Evolutionary conservation across 306 rosid genomes (phyloP), one percentile per base, ranked within the genome.

Genomic region (Fagus sylvatica): DNA sequence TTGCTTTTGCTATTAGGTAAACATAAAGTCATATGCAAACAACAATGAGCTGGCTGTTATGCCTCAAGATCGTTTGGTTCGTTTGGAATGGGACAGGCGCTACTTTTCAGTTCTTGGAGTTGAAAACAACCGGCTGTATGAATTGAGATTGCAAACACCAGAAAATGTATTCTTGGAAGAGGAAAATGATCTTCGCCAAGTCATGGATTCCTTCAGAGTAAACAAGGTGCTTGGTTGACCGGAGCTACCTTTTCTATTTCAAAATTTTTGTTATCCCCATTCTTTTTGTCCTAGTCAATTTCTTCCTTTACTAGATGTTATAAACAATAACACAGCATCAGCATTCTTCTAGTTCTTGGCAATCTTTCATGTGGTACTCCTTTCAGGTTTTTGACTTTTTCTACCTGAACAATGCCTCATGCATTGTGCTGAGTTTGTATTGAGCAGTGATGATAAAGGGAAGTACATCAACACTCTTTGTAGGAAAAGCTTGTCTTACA

Each of bases 41-140:
- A 95, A 85, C 89, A 94, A 92, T 75, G 95, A 92, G 87, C 91
- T 92, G 62, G 98, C 97, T 71, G 97, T 94, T 16, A 94, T 94
- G 97, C 97, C 99, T 2, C 84, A 91, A 82, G 98, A 91, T 67
- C 88, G 98, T 15, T 86, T 93, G 59, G 89, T 88, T 28, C 91
- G 97, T 59, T 43, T 91, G 86, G 99, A 95, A 86, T 95, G 99
- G 98, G 85, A 95, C 72, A 53, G 98, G 68, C 82, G 99, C 73
- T 95, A 93, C 83, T 93, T 93, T 40, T 89, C 98, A n/a, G 97
- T 95, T 67, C 93, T 92, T 0, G 97, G 97, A 72, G 99, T 95
- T 66, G 99, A 95, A 84, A 95, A 95, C 93, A 91, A 83, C 41
- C 91, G 87, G 54, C 85, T 95, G 8, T 95, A 95, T n/a, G 98